phyloP scores from a whole-genome alignment of 139 green algal genomes.

The Tetratostichococcus sp. region DNA sequence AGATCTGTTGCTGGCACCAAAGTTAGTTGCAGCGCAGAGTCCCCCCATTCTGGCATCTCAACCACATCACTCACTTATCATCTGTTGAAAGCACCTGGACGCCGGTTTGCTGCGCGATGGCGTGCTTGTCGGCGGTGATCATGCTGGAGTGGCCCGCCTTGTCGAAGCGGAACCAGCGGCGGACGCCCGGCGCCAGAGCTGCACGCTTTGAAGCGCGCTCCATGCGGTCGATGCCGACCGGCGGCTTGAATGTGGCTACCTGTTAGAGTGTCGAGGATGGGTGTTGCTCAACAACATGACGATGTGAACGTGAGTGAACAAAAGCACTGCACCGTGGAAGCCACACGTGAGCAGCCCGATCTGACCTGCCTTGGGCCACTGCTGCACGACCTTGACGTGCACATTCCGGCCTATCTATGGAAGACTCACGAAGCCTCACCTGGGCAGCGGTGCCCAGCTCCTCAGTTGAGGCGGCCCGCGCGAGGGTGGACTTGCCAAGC shows the following conservation, averaged over 20 bases:
- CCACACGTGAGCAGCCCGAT: no score
- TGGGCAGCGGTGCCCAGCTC: neutral
- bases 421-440: neutral
- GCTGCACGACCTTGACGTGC: no score
- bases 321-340: no score
- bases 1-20: no score
- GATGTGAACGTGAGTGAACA: no score
- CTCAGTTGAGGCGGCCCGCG: neutral
- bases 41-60: no score
- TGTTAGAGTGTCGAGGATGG: neutral
- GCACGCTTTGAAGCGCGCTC: neutral
- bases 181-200: neutral
- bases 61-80: no score
- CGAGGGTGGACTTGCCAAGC: neutral
- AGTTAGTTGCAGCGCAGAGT: no score
- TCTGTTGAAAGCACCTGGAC: neutral
- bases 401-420: no score
- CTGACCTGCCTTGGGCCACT: no score
- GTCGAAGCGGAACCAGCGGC: constrained; percentile 7
- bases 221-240: neutral
- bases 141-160: constrained; percentile 2
- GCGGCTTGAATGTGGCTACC: neutral
- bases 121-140: constrained; percentile 22
- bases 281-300: no score
- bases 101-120: constrained; percentile 15